Base-by-base conservation (phyloP, 2,329 filamentous ascomycete species). In the Juglanconis juglandina region DNA sequence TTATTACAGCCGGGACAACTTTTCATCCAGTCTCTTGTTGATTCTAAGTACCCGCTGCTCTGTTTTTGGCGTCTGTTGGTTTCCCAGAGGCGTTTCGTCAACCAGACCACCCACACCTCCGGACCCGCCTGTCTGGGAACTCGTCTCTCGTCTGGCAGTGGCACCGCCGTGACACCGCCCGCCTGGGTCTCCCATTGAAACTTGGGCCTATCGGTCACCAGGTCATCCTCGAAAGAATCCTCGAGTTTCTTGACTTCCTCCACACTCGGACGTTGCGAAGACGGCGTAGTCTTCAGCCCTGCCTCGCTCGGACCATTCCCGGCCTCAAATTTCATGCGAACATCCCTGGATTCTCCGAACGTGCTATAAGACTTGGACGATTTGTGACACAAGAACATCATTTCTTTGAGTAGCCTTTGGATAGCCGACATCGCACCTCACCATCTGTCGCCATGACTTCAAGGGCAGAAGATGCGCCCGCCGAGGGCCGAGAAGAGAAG, bases 401-500 rank as follows among this genome's bases (percentile, higher is more conserved):
- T 39, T 37, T 34, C 50, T 41, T 10, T 30, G 24, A 24, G 24
- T 24, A 24, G 41, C 10, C 5, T 17, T 35, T 24, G 17, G 4
- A 33, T 35, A 48, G 32, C 14, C 37, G 13, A 48, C 54, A 44
- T 30, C 3, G 35, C 53, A 54, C 4, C 52, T 41, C 11, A 34
- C 13, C 17, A 32, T 46, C 10, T 41, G 58, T 51, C 53, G 70
- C 42, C 60, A 81, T 80, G 79, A 80, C 77, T 62, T 77, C 78
- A 11, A 69, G 73, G 49, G 72, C 74, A 58, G 77, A 74, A 61
- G 69, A 68, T 53, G 73, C 73, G 66, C 71, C 73, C 44, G 73
- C 69, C 56, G 68, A 66, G 61, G 67, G 70, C 49, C 54, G 58
- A 67, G 76, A 77, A 56, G 75, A 72, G 67, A 76, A 78, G 66